Base-by-base conservation (phyloP, 805 yeast genomes). In the Cyberlindnera euphorbiae region DNA sequence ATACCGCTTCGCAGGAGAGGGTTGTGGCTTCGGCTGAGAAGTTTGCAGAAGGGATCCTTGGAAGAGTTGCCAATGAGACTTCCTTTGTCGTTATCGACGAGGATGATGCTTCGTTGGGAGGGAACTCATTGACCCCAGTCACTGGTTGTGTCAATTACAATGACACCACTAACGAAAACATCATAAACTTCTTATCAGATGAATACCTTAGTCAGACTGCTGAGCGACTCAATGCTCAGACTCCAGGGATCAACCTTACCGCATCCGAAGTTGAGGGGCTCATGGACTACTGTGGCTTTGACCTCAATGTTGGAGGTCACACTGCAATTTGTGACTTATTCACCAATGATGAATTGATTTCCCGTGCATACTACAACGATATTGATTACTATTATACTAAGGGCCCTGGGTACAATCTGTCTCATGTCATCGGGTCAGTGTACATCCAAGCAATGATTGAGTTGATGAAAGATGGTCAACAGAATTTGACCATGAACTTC, bases 1-100 rank as follows among this genome's bases (percentile, higher is more conserved):
- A 77, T 52, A 54, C 77, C 6, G 69, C 80, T 11, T 73, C 73
- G 33, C 69, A 73, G 30, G 67, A 70, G 41, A 66, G 87, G 43
- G 73, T 75, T 22, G 66, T 69, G 40, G 75, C 70, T 41, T 72
- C 82, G 26, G 73, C 82, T 7, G 55, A 63, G 18, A 60, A 64
- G 49, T 79, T 79, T 52, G 75, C 79, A 8, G 61, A 71, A 45
- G 87, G 85, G 0, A 79, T 81, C 56, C 31, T 46, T 9, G 44
- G 47, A n/a, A 25, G 27, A 13, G 27, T 18, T 3, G 62, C 75
- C 46, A 72, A 73, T 9, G 63, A 62, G 23, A 59, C 66, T 13
- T 62, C 55, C 18, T 49, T 72, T 28, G 49, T 62, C 23, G 59
- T 71, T 10, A 47, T 78, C 17, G 63, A 67, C 29, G 86, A 79